Conservation (phyloP, 2,329 filamentous ascomycete genomes). For the Dactylellina cionopaga region DNA sequence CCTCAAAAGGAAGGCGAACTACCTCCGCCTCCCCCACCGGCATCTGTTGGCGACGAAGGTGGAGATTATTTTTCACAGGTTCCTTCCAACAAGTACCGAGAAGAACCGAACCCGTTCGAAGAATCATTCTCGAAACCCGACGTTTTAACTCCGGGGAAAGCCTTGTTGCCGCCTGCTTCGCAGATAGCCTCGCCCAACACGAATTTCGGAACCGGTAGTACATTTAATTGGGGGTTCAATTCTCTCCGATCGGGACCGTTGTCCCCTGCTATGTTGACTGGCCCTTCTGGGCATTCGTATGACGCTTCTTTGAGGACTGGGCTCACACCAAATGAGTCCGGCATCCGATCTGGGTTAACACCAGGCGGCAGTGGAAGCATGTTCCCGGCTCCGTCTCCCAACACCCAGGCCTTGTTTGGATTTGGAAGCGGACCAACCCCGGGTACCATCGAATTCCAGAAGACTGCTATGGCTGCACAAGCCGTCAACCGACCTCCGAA, state of each 20-base stretch:
- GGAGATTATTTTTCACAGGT: slow-evolving; percentile 64
- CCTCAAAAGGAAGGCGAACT: slow-evolving; percentile 57
- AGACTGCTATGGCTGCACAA: slow-evolving; percentile 84
- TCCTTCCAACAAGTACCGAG: slow-evolving; percentile 68
- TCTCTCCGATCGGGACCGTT: slow-evolving; percentile 90
- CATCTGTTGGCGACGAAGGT: slow-evolving; percentile 62
- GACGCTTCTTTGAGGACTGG: slow-evolving; percentile 71
- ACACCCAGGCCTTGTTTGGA: slow-evolving; percentile 82
- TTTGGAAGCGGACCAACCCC: slow-evolving; percentile 86
- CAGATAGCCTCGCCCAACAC: slow-evolving; percentile 89
- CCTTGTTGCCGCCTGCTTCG: slow-evolving; percentile 86
- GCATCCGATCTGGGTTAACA: slow-evolving; percentile 86
- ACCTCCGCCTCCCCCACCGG: slow-evolving; percentile 63
- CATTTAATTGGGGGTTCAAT: slow-evolving; percentile 81
- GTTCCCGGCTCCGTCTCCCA: slow-evolving; percentile 88
- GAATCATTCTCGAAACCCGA: slow-evolving; percentile 80
- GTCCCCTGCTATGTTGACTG: slow-evolving; percentile 96
- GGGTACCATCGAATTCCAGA: slow-evolving; percentile 90
- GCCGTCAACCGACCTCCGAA: slow-evolving; percentile 61
- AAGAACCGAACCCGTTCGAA: slow-evolving; percentile 96
- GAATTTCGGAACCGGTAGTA: slow-evolving; percentile 76
- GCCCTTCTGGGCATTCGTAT: slow-evolving; percentile 80
- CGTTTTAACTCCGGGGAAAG: slow-evolving; percentile 70
- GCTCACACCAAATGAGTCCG: slow-evolving; percentile 96
- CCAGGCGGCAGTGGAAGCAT: slow-evolving; percentile 95